A percentile compares a stretch with the other conserved stretches of the same genome.
Conservation (phyloP, 1,284 basidiomycete species). For the Ganoderma sp. region DNA sequence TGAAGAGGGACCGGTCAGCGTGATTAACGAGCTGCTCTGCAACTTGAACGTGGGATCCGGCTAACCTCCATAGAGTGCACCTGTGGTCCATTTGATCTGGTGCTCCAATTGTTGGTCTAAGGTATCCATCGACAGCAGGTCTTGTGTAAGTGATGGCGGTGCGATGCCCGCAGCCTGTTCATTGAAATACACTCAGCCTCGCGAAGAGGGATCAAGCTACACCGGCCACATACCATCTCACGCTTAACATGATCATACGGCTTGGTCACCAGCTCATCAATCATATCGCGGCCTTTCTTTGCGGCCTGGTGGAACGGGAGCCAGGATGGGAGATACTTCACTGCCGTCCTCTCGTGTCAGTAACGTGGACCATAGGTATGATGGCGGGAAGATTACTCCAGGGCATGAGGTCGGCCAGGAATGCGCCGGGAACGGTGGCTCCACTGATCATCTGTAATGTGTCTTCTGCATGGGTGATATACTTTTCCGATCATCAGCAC, state of each 20-base stretch:
- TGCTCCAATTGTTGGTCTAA: slow-evolving; percentile 15
- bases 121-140: slow-evolving; percentile 16
- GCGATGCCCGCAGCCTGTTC: slow-evolving; percentile 25
- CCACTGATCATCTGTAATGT: slow-evolving; percentile 34
- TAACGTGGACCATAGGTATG: not conserved
- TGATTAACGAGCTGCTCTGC: not conserved
- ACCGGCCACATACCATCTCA: slow-evolving; percentile 34
- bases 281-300: slow-evolving; percentile 28
- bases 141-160: slow-evolving; percentile 25
- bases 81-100: slow-evolving; percentile 33
- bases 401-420: slow-evolving; percentile 40
- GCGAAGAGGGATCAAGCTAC: not conserved
- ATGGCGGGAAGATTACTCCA: slow-evolving; percentile 28
- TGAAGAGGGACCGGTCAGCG: not conserved
- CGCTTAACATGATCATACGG: slow-evolving; percentile 41
- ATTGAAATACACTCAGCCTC: no score
- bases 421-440: slow-evolving; percentile 39
- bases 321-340: slow-evolving; percentile 45
- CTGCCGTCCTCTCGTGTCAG: slow-evolving; percentile 25
- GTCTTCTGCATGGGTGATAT: slow-evolving; percentile 35
- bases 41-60: not conserved
- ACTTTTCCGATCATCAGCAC: slow-evolving; percentile 15
- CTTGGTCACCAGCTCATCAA: slow-evolving; percentile 33
- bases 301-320: slow-evolving; percentile 44
- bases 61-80: slow-evolving; percentile 37